Evolutionary conservation across 345 rosid species (phyloP).

Genomic region (Cardamine occulta): DNA sequence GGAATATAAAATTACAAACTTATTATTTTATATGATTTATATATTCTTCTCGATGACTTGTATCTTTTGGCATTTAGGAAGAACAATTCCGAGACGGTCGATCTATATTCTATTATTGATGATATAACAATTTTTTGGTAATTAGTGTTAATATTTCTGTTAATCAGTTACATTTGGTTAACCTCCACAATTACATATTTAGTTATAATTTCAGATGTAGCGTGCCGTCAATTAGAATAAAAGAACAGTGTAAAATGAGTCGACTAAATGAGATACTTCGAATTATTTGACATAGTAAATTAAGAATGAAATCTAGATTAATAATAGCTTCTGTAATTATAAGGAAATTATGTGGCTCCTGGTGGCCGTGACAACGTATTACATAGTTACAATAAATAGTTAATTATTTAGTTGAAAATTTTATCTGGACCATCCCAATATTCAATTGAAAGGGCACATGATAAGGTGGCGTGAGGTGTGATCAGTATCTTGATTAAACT

Average conservation of each 20-base stretch:
- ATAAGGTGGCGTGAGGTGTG: slow-evolving; percentile 15
- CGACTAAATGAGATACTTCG: slow-evolving; percentile 20
- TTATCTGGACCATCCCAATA: slow-evolving; percentile 55
- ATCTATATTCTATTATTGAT: not conserved
- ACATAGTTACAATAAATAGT: not conserved
- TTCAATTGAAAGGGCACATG: slow-evolving; percentile 61
- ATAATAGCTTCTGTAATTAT: not conserved
- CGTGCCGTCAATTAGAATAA: slow-evolving; percentile 13
- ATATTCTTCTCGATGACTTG: slow-evolving; percentile 32
- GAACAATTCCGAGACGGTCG: slow-evolving; percentile 23
- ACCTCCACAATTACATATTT: no score
- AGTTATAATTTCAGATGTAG: not conserved
- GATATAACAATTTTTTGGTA: no score
- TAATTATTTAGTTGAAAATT: slow-evolving; percentile 9
- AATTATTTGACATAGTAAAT: slow-evolving; percentile 28
- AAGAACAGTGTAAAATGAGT: not conserved
- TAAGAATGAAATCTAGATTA: not conserved
- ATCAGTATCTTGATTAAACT: slow-evolving; percentile 40
- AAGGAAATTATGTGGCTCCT: slow-evolving; percentile 34
- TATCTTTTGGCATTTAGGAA: slow-evolving; percentile 26
- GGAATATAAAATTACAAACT: not conserved
- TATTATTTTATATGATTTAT: slow-evolving; percentile 4
- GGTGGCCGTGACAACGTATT: slow-evolving; percentile 26
- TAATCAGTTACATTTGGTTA: no score
- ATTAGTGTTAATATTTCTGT: no score